Conservation (phyloP, 2,329 filamentous ascomycete genomes). For the Colletotrichum aenigma region DNA sequence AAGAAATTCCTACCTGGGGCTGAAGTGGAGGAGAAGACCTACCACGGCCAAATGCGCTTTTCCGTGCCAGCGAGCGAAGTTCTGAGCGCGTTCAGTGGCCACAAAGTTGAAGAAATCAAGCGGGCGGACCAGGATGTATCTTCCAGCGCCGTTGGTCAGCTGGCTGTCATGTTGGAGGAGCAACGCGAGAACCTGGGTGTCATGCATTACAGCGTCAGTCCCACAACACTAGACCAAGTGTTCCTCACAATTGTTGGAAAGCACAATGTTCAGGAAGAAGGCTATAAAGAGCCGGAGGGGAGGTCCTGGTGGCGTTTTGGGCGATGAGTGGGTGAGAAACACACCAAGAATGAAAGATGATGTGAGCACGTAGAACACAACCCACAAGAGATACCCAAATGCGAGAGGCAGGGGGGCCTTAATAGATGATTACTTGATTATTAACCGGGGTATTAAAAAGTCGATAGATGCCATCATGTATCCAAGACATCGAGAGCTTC, state of each 20-base stretch:
- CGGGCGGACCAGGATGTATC: constrained; percentile 30
- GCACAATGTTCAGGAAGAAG: constrained; percentile 80
- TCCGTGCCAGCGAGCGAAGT: constrained; percentile 64
- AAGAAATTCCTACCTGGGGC: constrained; percentile 63
- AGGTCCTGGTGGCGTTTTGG: constrained; percentile 18
- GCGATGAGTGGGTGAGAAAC: not conserved
- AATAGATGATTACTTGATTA: not conserved
- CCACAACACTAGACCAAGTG: constrained; percentile 88
- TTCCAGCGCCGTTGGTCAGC: constrained; percentile 64
- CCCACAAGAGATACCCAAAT: not conserved
- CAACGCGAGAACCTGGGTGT: constrained; percentile 72
- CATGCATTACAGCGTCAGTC: constrained; percentile 85
- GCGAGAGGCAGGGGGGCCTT: not conserved
- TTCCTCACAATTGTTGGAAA: constrained; percentile 84
- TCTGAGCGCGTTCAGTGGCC: constrained; percentile 17
- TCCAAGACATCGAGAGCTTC: not conserved
- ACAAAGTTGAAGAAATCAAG: constrained; percentile 24
- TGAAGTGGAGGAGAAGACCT: constrained; percentile 73
- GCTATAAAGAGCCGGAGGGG: constrained; percentile 45
- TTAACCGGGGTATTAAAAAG: not conserved
- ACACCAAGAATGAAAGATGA: not conserved
- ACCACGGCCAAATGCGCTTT: constrained; percentile 89
- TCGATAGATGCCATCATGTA: not conserved
- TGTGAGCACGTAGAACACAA: not conserved
- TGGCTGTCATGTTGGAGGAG: constrained; percentile 77